Evolutionary conservation across 2,329 filamentous ascomycete genomes (phyloP), one percentile per base, ranked within the genome.

Genomic region (Penicillium brevicompactum): DNA sequence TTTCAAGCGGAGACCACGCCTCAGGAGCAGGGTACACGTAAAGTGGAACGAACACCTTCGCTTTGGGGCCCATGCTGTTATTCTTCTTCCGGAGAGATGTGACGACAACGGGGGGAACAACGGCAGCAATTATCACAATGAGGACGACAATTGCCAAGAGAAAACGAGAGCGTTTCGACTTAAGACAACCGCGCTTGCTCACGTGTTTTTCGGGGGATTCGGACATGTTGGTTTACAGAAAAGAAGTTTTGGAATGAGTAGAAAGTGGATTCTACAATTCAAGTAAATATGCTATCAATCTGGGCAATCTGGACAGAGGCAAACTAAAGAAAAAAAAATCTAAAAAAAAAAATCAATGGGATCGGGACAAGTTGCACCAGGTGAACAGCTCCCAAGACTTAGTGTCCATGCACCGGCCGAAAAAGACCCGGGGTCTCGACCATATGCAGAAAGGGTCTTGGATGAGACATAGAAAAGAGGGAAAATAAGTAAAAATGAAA

Each of bases 21-120:
- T 73, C 77, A n/a, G 72, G 68, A 38, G 70, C 70, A 53, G 78
- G 78, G 66, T 80, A 80, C 41, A 81, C 70, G 65, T 81, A 81
- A 49, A 81, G 76, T 57, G 78, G 78, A 43, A 82, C 71, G 55
- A 81, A 70, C 13, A 80, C 73, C 46, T 73, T 75, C 32, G 74
- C 69, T 62, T 70, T 72, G 4, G 74, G 70, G 34, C 67, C 66
- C 66, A 70, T 71, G 53, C 53, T 66, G 62, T 69, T 69, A 58
- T 72, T 68, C 56, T 72, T 70, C 55, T 67, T 70, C 53, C 63
- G 66, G 22, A 70, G 64, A 31, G 70, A 70, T 22, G 73, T 65
- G 40, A 73, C 68, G 38, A 74, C 64, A 30, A 71, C 67, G 6
- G 71, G 60, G 22, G 70, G 69, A 31, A 71, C 69, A 54, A 72